These are phyloP conservation scores for Quercus berberidifolia DNA, from an alignment of 306 rosid species.

Conservation along the genomic window DNA sequence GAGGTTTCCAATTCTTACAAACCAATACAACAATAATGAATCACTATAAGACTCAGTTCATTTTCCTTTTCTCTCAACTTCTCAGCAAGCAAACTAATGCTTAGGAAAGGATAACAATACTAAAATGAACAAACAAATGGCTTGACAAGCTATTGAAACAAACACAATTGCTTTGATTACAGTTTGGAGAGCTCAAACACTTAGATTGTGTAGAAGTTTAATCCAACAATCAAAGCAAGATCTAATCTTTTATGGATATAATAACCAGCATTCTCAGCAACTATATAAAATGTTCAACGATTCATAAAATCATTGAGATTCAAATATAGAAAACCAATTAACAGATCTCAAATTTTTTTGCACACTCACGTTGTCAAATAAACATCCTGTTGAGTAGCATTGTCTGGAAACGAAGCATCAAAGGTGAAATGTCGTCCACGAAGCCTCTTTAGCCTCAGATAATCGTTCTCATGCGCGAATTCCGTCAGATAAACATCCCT, in stretches of 20 bases:
- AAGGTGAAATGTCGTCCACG: constrained; percentile 77
- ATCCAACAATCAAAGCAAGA: neutral
- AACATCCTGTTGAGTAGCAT: constrained; percentile 70
- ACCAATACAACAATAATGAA: too few relatives aligned
- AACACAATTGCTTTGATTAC: neutral
- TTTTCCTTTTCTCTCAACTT: too few relatives aligned
- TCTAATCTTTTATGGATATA: neutral
- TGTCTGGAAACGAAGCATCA: constrained; percentile 76
- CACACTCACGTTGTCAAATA: constrained; percentile 81
- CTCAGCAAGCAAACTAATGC: too few relatives aligned
- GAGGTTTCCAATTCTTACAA: neutral
- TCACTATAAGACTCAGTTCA: too few relatives aligned
- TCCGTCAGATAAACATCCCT: constrained; percentile 86
- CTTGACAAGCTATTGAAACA: too few relatives aligned
- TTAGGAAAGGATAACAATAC: too few relatives aligned
- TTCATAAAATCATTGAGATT: neutral
- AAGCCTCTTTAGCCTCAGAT: constrained; percentile 77
- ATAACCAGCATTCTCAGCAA: neutral
- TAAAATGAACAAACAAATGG: too few relatives aligned
- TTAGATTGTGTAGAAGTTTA: neutral
- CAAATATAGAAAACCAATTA: neutral
- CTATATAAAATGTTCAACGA: neutral
- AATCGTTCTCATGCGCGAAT: constrained; percentile 73
- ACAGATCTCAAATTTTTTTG: neutral
- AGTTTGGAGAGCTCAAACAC: too few relatives aligned